Evolutionary conservation across 257 asterid species (phyloP), one percentile per base, ranked within the genome.

Genomic region (Voacanga thouarsii): DNA sequence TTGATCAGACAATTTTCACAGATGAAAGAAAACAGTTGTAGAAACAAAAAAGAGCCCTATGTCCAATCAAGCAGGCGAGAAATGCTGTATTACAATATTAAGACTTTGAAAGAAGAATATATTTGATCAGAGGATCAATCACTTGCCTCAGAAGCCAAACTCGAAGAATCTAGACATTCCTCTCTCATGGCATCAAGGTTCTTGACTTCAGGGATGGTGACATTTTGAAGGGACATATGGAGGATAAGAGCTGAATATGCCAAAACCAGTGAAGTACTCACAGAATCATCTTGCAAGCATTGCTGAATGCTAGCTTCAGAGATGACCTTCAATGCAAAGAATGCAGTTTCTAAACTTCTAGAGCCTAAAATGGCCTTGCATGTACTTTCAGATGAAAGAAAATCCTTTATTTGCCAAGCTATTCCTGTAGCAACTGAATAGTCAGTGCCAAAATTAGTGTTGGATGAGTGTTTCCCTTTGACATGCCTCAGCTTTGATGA

Each of bases 371-470:
- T 74, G 39, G 89, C 86, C 77, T 89, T 80, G 72, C 97, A 80
- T 73, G 96, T 84, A 80, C 71, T 77, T 78, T 89, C 96, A 82
- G 88, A 87, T 75, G 88, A 79, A 81, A 96, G 96, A 53, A 96
- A 77, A 71, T 96, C 98, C 87, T 87, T 90, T 79, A 96, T 86
- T 88, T 93, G 99, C 98, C 98, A 93, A 79, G 99, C 89, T 78
- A 93, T 86, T 85, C 97, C 99, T 57, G 84, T 86, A 37, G 95
- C 89, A 78, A 90, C 68, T 51, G 87, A 91, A 85, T 88, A 92
- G 79, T 90, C 97, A 84, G 84, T 86, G 44, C 83, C 73, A 79
- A 90, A 89, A 15, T 73, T 81, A 64, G 75, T 74, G 49, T 60
- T 79, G 49, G 83, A 72, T 75, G 87, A 76, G 75, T 78, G 87